These are phyloP conservation scores for Medakamo hakoo DNA, from an alignment of 139 green algal genomes.

Conservation along the genomic window DNA sequence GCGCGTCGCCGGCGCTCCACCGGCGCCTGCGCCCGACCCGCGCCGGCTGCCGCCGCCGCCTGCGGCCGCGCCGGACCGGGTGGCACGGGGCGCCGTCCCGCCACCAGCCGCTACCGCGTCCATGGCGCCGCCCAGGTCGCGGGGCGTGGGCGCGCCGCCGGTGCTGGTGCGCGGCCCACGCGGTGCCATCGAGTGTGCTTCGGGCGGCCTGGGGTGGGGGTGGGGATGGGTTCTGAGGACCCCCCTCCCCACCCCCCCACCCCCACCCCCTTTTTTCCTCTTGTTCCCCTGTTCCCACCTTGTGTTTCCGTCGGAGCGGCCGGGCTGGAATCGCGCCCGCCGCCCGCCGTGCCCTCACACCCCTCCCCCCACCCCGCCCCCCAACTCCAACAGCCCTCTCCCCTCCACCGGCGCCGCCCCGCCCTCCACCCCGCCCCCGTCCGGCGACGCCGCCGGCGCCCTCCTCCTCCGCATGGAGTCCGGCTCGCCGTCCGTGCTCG, in stretches of 20 bases:
- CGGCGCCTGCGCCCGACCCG: too few species aligned
- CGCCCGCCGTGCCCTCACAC: neutral
- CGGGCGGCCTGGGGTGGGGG: conserved; percentile 13
- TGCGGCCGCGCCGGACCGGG: neutral
- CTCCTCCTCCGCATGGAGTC: conserved; percentile 57
- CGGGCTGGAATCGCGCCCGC: conserved; percentile 4
- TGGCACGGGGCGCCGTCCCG: too few species aligned
- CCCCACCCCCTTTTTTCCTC: too few species aligned
- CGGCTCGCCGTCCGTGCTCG: conserved; percentile 28
- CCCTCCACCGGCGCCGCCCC: conserved; percentile 2
- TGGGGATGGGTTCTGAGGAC: neutral
- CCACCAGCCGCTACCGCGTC: too few species aligned
- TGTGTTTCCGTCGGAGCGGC: conserved; percentile 7
- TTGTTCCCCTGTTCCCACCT: too few species aligned
- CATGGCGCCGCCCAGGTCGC: conserved; percentile 7
- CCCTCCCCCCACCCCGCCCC: too few species aligned
- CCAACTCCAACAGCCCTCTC: conserved; percentile 1
- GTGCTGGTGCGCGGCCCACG: conserved; percentile 11
- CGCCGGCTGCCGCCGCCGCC: too few species aligned
- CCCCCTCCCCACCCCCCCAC: neutral
- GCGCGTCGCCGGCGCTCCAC: too few species aligned
- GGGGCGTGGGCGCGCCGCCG: conserved; percentile 6
- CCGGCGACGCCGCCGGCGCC: conserved; percentile 14
- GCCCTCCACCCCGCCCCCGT: conserved; percentile 1
- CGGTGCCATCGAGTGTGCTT: conserved; percentile 16